phyloP scores from a whole-genome alignment of 805 yeast genomes.

The Starmerella potacharoeniae region DNA sequence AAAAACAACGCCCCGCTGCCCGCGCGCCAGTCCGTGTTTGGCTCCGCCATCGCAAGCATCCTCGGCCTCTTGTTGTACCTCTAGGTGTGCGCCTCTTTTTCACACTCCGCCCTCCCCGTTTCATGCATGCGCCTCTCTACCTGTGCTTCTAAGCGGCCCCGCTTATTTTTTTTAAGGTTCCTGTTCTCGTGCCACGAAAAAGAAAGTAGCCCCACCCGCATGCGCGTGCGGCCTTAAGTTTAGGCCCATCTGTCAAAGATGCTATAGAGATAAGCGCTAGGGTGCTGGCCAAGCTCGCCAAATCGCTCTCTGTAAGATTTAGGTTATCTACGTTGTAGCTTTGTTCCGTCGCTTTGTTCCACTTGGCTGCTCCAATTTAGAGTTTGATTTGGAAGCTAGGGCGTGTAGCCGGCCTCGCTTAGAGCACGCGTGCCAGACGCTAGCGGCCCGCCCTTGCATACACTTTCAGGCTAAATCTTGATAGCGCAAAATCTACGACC shows the following conservation, averaged over 20 bases:
- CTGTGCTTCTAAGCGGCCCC: too few species aligned
- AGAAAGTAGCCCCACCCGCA: too few species aligned
- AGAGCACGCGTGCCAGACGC: not conserved
- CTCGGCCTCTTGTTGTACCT: constrained; percentile 4
- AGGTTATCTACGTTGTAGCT: not conserved
- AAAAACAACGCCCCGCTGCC: not conserved
- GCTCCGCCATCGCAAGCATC: not conserved
- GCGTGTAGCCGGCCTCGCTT: not conserved
- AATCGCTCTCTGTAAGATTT: not conserved
- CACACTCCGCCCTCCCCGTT: too few species aligned
- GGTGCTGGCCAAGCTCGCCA: too few species aligned
- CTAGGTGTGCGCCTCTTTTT: not conserved
- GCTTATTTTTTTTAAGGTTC: not conserved
- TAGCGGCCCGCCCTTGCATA: not conserved
- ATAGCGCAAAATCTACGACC: not conserved
- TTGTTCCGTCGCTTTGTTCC: not conserved
- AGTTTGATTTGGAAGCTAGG: not conserved
- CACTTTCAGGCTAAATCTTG: not conserved
- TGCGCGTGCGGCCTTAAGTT: too few species aligned
- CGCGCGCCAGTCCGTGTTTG: not conserved
- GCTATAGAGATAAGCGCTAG: too few species aligned
- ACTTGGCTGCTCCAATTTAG: not conserved
- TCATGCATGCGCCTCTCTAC: too few species aligned
- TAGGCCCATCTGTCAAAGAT: too few species aligned
- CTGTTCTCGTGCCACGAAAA: too few species aligned